Evolutionary conservation across 1,139 yeast genomes (phyloP), one percentile per base, ranked within the genome.

Genomic region (Saccharomyces hybrid): DNA sequence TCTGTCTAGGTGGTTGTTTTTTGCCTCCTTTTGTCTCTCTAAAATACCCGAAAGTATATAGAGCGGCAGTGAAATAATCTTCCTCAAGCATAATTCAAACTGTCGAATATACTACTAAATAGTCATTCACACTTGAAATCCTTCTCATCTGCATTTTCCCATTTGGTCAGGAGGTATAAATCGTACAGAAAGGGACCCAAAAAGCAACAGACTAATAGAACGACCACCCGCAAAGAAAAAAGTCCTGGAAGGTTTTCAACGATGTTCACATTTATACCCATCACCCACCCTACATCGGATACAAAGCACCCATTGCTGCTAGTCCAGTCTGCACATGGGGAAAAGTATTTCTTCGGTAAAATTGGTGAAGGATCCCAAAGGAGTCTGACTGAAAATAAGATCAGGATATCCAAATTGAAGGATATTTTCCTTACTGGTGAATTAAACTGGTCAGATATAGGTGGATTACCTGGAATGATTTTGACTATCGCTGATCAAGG

Each of bases 391-490:
- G 85, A 83, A 56, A 75, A 77, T 57, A 77, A 79, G 52, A 68
- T 82, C 26, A 74, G 79, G 57, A 71, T 83, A 23, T 72, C 79
- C 2, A 83, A 81, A 59, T 71, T 89, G 38, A 77, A 80, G 53
- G 80, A 83, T 32, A 75, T 91, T 2, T 90, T 88, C 63, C 65
- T 91, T 6, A 83, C 96, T 0, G 99, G 99, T 1, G 75, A 74
- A 13, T 61, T 87, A 13, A 73, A 76, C 52, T 91, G 97, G 97
- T 70, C 78, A 5, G 78, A 84, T 25, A 73, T 90, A 5, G 91
- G 96, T 11, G 99, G 99, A 0, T 71, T 93, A 11, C 97, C 98
- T 0, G 99, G 99, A 0, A 73, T 89, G 61, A 81, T 91, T 52
- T 72, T 93, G 54, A 89, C 97, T 0, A 76, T 87, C n/a, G 84